Conservation (phyloP, 306 rosid genomes). For the Castanea sativa region DNA sequence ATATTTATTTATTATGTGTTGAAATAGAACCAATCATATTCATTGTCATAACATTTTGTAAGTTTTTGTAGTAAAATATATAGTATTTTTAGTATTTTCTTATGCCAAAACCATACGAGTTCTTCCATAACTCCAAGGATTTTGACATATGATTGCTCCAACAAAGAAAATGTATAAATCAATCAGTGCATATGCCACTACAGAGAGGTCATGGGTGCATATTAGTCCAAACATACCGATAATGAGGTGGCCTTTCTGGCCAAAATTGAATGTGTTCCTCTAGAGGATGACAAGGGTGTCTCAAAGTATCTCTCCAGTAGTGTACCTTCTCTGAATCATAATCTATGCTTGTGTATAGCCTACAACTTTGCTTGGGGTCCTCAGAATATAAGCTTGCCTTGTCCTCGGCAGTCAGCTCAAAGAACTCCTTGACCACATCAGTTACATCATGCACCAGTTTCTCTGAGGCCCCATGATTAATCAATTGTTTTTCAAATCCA, state of each 20-base stretch:
- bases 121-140: no score
- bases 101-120: no score
- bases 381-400: constrained; percentile 15
- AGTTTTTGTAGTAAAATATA: no score
- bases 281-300: constrained; percentile 16
- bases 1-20: no score
- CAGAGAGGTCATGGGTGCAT: not conserved
- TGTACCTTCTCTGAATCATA: constrained; percentile 7
- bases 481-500: not conserved
- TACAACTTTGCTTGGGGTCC: constrained; percentile 13
- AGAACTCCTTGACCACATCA: constrained; percentile 12
- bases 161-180: no score
- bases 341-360: constrained; percentile 13
- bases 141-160: no score
- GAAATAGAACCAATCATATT: no score
- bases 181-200: no score
- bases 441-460: not conserved
- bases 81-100: no score
- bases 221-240: not conserved
- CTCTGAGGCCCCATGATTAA: constrained; percentile 12
- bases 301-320: constrained; percentile 15
- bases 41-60: no score
- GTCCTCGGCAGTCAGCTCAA: constrained; percentile 13
- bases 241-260: constrained; percentile 10
- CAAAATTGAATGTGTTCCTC: constrained; percentile 18